Conservation (phyloP, 164 flowering plant species). For the Sextonia rubra region DNA sequence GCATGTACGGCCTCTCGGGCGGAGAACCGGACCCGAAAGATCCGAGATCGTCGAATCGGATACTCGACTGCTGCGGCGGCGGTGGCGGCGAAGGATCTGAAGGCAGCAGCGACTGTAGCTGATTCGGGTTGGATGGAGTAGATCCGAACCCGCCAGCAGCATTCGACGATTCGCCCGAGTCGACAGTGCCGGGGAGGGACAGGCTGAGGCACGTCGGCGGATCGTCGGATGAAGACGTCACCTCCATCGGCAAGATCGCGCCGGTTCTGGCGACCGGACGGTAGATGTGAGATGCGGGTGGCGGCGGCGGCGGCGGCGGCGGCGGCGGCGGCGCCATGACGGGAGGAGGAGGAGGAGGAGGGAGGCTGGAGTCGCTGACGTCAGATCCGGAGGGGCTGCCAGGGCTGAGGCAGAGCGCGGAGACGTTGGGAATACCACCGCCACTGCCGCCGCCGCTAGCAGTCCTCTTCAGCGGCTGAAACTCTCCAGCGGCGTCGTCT, state of each 20-base stretch:
- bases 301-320: slow-evolving; percentile 6
- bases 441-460: slow-evolving; percentile 33
- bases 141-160: slow-evolving; percentile 16
- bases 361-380: slow-evolving; percentile 58
- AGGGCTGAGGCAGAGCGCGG: slow-evolving; percentile 38
- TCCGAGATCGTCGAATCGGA: background rate
- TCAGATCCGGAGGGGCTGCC: slow-evolving; percentile 66
- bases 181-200: slow-evolving; percentile 51
- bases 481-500: background rate
- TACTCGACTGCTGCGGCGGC: slow-evolving; percentile 5
- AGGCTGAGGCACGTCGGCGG: slow-evolving; percentile 54
- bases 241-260: slow-evolving; percentile 7
- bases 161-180: slow-evolving; percentile 31
- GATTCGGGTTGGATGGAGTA: background rate
- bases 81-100: slow-evolving; percentile 7
- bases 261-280: slow-evolving; percentile 1
- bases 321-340: background rate
- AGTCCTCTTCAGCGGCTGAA: slow-evolving; percentile 48
- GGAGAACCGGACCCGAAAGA: background rate
- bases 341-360: slow-evolving; percentile 5
- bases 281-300: slow-evolving; percentile 21
- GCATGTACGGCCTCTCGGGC: slow-evolving; percentile 26
- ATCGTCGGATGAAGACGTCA: background rate
- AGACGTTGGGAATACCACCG: slow-evolving; percentile 11
- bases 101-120: slow-evolving; percentile 11